phyloP scores from a whole-genome alignment of 1,139 yeast genomes.

The Torulaspora pretoriensis region DNA sequence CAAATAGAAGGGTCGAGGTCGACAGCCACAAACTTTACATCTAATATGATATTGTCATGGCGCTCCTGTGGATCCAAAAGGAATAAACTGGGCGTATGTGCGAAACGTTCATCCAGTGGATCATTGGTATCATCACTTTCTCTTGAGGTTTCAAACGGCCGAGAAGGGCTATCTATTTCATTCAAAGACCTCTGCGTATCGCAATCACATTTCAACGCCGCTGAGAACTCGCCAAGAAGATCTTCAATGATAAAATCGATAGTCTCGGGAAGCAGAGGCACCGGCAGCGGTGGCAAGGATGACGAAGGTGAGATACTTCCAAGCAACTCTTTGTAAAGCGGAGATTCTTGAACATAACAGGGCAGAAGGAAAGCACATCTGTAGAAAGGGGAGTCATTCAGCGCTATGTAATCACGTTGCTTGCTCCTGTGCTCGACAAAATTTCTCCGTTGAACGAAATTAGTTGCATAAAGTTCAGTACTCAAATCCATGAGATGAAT shows the following conservation, averaged over 20 bases:
- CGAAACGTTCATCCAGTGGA: not conserved
- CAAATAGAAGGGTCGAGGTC: constrained; percentile 21
- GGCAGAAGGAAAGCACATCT: constrained; percentile 68
- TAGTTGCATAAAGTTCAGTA: constrained; percentile 57
- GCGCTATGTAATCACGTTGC: constrained; percentile 63
- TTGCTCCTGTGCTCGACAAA: constrained; percentile 44
- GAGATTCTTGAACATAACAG: constrained; percentile 43
- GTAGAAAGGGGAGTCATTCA: constrained; percentile 81
- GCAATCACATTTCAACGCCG: constrained; percentile 2
- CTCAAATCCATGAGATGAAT: constrained; percentile 37
- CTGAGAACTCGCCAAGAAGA: constrained; percentile 30
- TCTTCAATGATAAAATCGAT: constrained; percentile 41
- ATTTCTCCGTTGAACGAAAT: constrained; percentile 54
- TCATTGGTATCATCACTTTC: not conserved
- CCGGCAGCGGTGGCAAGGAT: constrained; percentile 60
- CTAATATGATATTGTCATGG: constrained; percentile 20
- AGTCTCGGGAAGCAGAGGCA: constrained; percentile 51
- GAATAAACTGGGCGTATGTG: constrained; percentile 1
- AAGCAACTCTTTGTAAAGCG: constrained; percentile 43
- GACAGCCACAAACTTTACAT: constrained; percentile 20
- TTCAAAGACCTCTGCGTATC: not conserved
- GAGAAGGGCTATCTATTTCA: constrained; percentile 2
- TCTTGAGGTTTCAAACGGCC: constrained; percentile 5
- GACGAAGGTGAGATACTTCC: constrained; percentile 59
- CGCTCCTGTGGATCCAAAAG: constrained; percentile 8